phyloP scores from a whole-genome alignment of 768 basidiomycete genomes.

The Tephrocybe sp. region DNA sequence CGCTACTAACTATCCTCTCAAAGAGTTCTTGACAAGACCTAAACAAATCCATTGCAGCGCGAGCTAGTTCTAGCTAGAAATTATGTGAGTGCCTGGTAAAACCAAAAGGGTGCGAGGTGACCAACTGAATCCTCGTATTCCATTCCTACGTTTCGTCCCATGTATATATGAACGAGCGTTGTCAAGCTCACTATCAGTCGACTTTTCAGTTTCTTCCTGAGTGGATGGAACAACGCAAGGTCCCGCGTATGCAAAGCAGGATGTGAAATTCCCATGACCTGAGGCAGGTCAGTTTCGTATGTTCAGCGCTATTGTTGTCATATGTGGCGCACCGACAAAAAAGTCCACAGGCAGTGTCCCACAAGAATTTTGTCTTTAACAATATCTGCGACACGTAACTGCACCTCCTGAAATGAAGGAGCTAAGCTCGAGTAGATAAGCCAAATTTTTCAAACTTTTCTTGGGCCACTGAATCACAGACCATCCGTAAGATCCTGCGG shows the following conservation, averaged over 20 bases:
- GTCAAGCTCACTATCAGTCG: constrained; percentile 34
- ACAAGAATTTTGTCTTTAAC: constrained; percentile 47
- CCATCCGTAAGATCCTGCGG: constrained; percentile 37
- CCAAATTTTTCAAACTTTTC: not conserved
- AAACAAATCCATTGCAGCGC: constrained; percentile 51
- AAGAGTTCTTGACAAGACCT: constrained; percentile 47
- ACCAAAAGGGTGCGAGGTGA: constrained; percentile 7
- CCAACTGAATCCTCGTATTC: constrained; percentile 47
- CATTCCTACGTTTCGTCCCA: constrained; percentile 41
- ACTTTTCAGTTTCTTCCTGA: constrained; percentile 40
- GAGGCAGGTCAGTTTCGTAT: not conserved
- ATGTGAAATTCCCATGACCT: constrained; percentile 52
- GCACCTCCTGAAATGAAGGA: constrained; percentile 47
- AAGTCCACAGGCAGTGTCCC: constrained; percentile 55
- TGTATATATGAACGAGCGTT: constrained; percentile 41
- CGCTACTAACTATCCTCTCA: constrained; percentile 39
- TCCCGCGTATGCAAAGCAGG: constrained; percentile 53
- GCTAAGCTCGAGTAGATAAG: constrained; percentile 26
- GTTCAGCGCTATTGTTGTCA: not conserved
- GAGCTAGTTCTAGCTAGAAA: constrained; percentile 43
- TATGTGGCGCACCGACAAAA: constrained; percentile 42
- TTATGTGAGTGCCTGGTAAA: not conserved
- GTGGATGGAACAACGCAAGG: constrained; percentile 48
- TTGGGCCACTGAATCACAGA: constrained; percentile 14
- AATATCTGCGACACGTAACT: constrained; percentile 37